Evolutionary conservation across 1,284 basidiomycete species (phyloP).

Genomic region (Meripilus lineatus): DNA sequence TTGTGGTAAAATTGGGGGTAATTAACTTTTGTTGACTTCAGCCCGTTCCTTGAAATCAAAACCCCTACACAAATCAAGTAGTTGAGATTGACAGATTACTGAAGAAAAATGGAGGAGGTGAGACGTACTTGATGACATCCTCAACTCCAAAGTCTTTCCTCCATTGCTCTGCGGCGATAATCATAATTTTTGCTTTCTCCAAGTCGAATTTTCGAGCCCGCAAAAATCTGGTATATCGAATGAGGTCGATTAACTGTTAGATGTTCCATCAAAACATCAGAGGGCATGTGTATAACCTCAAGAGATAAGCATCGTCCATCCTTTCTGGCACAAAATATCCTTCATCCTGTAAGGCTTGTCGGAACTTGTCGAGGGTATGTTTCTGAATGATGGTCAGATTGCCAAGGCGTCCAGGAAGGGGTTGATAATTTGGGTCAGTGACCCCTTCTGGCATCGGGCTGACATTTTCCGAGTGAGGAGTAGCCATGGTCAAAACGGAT

Average conservation of each 20-base stretch:
- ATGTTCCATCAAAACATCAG: conserved; percentile 4
- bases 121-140: conserved; percentile 73
- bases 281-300: conserved; percentile 48
- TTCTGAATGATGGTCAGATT: conserved; percentile 76
- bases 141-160: conserved; percentile 87
- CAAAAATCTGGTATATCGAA: conserved; percentile 58
- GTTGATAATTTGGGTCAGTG: conserved; percentile 66
- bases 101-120: conserved; percentile 1
- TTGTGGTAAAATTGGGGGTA: conserved; percentile 98
- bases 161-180: conserved; percentile 85
- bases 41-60: conserved; percentile 88
- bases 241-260: neutral
- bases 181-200: conserved; percentile 79
- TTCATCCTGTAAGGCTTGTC: conserved; percentile 61
- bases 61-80: conserved; percentile 42
- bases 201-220: conserved; percentile 94
- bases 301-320: conserved; percentile 78
- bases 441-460: conserved; percentile 56
- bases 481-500: conserved; percentile 18
- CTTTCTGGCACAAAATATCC: conserved; percentile 60
- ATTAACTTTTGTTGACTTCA: conserved; percentile 84
- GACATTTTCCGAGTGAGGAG: conserved; percentile 31
- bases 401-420: conserved; percentile 75
- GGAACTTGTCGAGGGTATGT: conserved; percentile 70
- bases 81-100: conserved; percentile 12